Evolutionary conservation across 164 flowering plant species (phyloP), one percentile per base, ranked within the genome.

Genomic region (Vitis labrusca): DNA sequence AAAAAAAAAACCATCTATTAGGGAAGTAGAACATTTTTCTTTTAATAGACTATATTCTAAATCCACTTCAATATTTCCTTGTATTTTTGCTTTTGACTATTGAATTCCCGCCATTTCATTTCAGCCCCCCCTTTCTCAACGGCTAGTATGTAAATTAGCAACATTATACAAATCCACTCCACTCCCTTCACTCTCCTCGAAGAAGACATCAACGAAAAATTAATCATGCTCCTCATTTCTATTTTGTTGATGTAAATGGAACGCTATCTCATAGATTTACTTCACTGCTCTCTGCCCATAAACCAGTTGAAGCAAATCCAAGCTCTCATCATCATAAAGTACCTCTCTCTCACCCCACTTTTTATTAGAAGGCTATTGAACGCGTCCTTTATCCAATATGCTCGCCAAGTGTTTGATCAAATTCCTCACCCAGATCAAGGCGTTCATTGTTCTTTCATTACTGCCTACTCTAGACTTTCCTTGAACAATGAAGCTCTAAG

Each of bases 271-370:
- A 3, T 78, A 16, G 19, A 16, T 60, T 19, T 76, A 11, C 77
- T 81, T 27, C 72, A 72, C 49, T 51, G 75, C n/a, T 27, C 75
- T 49, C 49, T 60, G 13, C 67, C 27, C 58, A 30, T 70, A 8
- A 73, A 65, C 54, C 81, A 82, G 11, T 63, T 85, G 59, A 80
- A 76, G 66, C 81, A 82, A 74, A 50, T 80, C 30, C 88, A 85
- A 52, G 64, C 82, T 63, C 67, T 79, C 32, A 63, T 82, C 65
- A 48, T 79, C 71, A 75, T 61, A 49, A 71, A 66, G 1, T 32
- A 69, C 66, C n/a, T 17, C 50, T 63, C 57, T 50, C 73, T 78
- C 60, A 60, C 71, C 23, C 69, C 76, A 9, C 11, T 73, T 30
- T 78, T 85, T 64, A 10, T 73, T 19, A 66, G 61, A n/a, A 70